phyloP scores from a whole-genome alignment of 345 rosid genomes.

The Eucalyptus regnans region DNA sequence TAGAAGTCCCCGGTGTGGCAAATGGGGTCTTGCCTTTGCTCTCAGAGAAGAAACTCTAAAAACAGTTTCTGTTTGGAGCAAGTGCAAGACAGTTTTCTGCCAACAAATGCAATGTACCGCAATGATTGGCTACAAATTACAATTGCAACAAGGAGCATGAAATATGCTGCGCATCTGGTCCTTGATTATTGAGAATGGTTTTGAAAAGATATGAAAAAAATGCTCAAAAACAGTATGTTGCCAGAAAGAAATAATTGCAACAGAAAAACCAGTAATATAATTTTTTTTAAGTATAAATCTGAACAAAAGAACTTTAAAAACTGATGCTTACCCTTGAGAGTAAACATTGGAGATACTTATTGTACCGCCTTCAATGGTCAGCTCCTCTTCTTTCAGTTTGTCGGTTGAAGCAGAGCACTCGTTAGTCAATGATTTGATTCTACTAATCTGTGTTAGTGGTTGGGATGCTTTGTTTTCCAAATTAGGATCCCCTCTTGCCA shows the following conservation, averaged over 20 bases:
- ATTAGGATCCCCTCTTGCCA: slow-evolving; percentile 19
- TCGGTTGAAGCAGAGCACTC: slow-evolving; percentile 26
- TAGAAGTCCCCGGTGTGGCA: background rate
- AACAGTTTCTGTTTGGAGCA: background rate
- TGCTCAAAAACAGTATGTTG: background rate
- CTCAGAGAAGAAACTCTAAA: background rate
- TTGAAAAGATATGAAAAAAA: background rate
- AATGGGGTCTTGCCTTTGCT: background rate
- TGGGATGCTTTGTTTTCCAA: slow-evolving; percentile 17
- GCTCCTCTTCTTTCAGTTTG: slow-evolving; percentile 36
- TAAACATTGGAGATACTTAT: slow-evolving; percentile 78
- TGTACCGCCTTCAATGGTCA: slow-evolving; percentile 57
- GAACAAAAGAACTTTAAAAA: background rate
- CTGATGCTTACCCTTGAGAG: slow-evolving; percentile 65
- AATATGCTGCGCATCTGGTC: background rate
- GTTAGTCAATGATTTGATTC: slow-evolving; percentile 4
- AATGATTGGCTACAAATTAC: background rate
- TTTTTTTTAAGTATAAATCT: background rate
- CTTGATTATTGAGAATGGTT: background rate
- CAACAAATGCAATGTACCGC: background rate
- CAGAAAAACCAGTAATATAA: background rate
- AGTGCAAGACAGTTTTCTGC: background rate
- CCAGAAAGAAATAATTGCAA: background rate
- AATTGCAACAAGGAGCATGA: background rate
- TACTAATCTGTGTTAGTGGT: slow-evolving; percentile 13